Percentiles rank a stretch among this genome's conserved stretches.
Conservation (phyloP, 1,284 basidiomycete species). For the Cutaneotrichosporon sp. region DNA sequence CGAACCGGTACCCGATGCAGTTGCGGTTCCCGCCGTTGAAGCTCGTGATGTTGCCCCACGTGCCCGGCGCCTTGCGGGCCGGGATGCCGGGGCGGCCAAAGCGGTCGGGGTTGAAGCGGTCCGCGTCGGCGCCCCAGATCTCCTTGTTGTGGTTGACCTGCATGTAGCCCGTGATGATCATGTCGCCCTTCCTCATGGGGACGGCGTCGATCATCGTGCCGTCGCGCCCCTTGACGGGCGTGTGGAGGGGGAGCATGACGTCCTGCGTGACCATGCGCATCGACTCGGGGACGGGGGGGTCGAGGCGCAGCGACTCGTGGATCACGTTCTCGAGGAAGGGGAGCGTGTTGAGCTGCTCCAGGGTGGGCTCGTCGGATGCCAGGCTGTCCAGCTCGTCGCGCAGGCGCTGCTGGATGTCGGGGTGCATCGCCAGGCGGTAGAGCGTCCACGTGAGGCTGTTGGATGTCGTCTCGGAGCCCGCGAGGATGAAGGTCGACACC, state of each 20-base stretch:
- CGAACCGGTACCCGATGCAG: constrained; percentile 68
- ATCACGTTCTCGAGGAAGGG: constrained; percentile 66
- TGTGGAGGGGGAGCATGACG: constrained; percentile 63
- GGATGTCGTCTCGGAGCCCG: constrained; percentile 75
- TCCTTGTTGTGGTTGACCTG: constrained; percentile 64
- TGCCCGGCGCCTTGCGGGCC: constrained; percentile 24
- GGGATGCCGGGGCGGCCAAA: constrained; percentile 22
- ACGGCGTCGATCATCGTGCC: constrained; percentile 51
- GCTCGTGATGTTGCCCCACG: constrained; percentile 44
- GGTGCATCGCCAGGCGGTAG: constrained; percentile 64
- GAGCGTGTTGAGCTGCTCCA: constrained; percentile 54
- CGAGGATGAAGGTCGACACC: constrained; percentile 67
- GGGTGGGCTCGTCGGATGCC: constrained; percentile 48
- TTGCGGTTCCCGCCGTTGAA: constrained; percentile 64
- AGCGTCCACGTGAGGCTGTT: constrained; percentile 72
- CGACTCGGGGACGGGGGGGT: constrained; percentile 62
- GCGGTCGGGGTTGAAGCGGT: constrained; percentile 59
- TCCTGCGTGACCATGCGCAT: constrained; percentile 56
- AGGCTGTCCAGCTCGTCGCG: constrained; percentile 59
- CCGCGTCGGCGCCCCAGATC: constrained; percentile 71
- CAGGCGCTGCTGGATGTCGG: constrained; percentile 61
- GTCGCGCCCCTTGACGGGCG: constrained; percentile 50
- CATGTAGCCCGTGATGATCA: constrained; percentile 56
- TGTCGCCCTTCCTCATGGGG: constrained; percentile 38
- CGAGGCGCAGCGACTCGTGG: constrained; percentile 66